Percentiles rank a stretch among this genome's conserved stretches.
phyloP scores from a whole-genome alignment of 805 yeast genomes.

The Candida pini region DNA sequence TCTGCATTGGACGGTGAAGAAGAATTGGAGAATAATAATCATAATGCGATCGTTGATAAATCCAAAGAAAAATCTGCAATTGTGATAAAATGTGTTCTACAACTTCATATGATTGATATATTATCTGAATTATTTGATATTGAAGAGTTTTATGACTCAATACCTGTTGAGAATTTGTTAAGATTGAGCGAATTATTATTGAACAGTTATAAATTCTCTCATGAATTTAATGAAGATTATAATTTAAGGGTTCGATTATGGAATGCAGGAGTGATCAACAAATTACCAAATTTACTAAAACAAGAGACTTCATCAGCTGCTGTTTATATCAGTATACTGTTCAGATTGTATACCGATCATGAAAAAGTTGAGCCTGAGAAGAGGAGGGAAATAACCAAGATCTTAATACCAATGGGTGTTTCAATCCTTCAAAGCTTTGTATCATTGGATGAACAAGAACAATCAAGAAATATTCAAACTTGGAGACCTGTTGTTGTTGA shows the following conservation, averaged over 20 bases:
- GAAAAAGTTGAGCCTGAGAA: conserved; percentile 42
- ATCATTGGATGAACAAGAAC: conserved; percentile 70
- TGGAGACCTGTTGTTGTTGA: conserved; percentile 94
- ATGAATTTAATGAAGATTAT: conserved; percentile 82
- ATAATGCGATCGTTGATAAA: conserved; percentile 31
- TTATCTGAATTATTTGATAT: conserved; percentile 73
- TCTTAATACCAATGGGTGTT: conserved; percentile 63
- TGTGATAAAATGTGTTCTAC: conserved; percentile 89
- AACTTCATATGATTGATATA: conserved; percentile 81
- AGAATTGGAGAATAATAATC: conserved; percentile 6
- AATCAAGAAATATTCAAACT: conserved; percentile 69
- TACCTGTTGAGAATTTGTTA: conserved; percentile 63
- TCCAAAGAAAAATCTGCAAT: conserved; percentile 62
- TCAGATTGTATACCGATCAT: conserved; percentile 69
- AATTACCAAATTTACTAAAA: conserved; percentile 82
- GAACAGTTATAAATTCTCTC: conserved; percentile 74
- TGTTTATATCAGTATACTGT: conserved; percentile 74
- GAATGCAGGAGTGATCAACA: conserved; percentile 88
- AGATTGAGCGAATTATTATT: conserved; percentile 55
- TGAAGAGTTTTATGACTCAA: conserved; percentile 58
- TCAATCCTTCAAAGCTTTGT: conserved; percentile 66
- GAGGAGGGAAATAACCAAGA: conserved; percentile 46
- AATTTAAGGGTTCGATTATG: conserved; percentile 83
- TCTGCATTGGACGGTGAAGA: conserved; percentile 7
- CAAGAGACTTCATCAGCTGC: conserved; percentile 92